phyloP scores from a whole-genome alignment of 495 filamentous ascomycete genomes.

The Neurospora intermedia region DNA sequence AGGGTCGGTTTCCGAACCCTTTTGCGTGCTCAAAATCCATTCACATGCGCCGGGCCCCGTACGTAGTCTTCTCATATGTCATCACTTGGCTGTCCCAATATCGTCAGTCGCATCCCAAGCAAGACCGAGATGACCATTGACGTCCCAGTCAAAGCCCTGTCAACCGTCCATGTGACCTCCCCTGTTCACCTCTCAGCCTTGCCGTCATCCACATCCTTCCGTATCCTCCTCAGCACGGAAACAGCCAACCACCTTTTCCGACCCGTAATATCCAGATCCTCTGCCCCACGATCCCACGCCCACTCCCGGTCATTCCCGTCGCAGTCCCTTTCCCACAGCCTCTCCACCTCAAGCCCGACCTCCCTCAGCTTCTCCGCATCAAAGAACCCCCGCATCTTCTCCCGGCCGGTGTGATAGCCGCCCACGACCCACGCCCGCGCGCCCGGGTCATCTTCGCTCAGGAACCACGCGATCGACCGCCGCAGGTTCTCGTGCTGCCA shows the following conservation, averaged over 20 bases:
- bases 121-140: background rate
- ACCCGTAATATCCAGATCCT: constrained; percentile 46
- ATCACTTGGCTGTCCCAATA: background rate
- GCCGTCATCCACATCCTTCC: background rate
- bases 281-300: constrained; percentile 48
- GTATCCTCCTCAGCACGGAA: constrained; percentile 39
- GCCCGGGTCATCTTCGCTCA: constrained; percentile 30
- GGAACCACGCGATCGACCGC: constrained; percentile 60
- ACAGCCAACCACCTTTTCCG: constrained; percentile 72
- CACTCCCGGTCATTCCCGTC: constrained; percentile 57
- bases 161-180: background rate
- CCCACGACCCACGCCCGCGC: constrained; percentile 58
- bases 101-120: background rate
- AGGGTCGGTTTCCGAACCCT: background rate
- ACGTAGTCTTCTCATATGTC: background rate
- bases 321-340: constrained; percentile 65
- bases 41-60: background rate
- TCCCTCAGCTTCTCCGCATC: constrained; percentile 38
- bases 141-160: background rate
- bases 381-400: constrained; percentile 63
- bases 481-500: constrained; percentile 64
- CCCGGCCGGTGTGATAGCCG: constrained; percentile 77
- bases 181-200: background rate
- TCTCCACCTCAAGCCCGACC: constrained; percentile 55
- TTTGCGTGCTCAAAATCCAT: background rate